A percentile compares a stretch with the other conserved stretches of the same genome.
Evolutionary conservation across 306 rosid species (phyloP).

Genomic region (Gastrolobium bilobum): DNA sequence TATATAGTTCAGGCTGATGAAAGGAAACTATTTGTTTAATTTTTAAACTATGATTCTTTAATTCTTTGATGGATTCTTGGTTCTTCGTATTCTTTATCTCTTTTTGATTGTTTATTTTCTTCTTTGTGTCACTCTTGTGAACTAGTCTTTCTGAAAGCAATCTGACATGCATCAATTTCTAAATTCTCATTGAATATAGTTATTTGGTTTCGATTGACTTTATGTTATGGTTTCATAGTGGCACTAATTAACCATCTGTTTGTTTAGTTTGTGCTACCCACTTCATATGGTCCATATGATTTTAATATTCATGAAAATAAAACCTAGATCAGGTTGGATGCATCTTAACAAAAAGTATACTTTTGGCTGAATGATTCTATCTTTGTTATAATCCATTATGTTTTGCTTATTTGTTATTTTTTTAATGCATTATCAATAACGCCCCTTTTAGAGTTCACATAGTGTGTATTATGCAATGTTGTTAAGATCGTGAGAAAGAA

Average conservation of each 20-base stretch:
- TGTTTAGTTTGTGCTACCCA: slow-evolving; percentile 1
- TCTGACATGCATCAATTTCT: no score
- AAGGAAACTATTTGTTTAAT: no score
- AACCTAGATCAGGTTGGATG: slow-evolving; percentile 7
- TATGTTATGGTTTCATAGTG: not conserved
- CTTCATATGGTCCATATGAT: not conserved
- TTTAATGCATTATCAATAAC: not conserved
- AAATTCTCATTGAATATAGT: no score
- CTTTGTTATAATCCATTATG: slow-evolving; percentile 1
- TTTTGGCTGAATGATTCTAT: slow-evolving; percentile 8
- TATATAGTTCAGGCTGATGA: no score
- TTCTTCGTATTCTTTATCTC: no score
- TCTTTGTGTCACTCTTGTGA: no score
- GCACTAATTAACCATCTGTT: not conserved
- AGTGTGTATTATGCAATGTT: not conserved
- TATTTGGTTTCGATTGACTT: no score
- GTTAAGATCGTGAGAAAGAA: no score
- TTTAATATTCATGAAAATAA: no score
- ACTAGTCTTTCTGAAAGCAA: no score
- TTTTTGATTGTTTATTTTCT: no score
- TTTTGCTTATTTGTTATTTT: not conserved
- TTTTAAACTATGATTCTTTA: not conserved
- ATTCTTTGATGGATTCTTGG: not conserved
- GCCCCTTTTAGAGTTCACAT: no score
- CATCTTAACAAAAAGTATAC: not conserved